These are phyloP conservation scores for Candida vartiovaarae DNA, from an alignment of 805 yeast species.

Conservation along the genomic window DNA sequence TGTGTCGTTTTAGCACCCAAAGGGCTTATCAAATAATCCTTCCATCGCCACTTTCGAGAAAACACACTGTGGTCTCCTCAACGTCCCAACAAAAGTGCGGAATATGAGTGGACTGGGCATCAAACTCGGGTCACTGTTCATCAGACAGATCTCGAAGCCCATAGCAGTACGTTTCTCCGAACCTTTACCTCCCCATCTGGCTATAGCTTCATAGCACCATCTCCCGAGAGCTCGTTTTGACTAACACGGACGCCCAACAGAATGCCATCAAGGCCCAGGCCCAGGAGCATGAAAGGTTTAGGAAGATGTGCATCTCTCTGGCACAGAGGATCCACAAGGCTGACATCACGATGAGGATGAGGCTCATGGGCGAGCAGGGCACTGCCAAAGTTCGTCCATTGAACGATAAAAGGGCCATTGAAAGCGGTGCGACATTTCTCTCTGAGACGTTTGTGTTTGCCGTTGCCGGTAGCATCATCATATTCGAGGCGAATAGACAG, in stretches of 20 bases:
- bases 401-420: slow-evolving; percentile 76
- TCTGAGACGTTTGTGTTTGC: slow-evolving; percentile 73
- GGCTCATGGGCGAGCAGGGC: slow-evolving; percentile 30
- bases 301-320: slow-evolving; percentile 51
- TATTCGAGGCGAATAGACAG: slow-evolving; percentile 65
- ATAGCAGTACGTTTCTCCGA: slow-evolving; percentile 35
- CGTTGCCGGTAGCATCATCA: slow-evolving; percentile 71
- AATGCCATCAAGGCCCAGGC: slow-evolving; percentile 67
- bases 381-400: slow-evolving; percentile 58
- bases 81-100: not conserved
- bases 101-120: slow-evolving; percentile 71
- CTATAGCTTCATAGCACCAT: too few species aligned
- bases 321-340: slow-evolving; percentile 69
- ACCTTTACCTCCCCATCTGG: too few species aligned
- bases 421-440: slow-evolving; percentile 71
- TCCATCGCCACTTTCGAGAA: too few species aligned
- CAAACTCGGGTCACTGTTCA: slow-evolving; percentile 62
- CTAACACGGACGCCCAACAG: slow-evolving; percentile 15
- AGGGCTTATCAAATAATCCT: too few species aligned
- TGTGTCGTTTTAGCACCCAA: too few species aligned
- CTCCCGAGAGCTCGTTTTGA: too few species aligned
- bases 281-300: slow-evolving; percentile 59
- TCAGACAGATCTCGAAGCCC: slow-evolving; percentile 75
- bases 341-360: slow-evolving; percentile 56
- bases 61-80: too few species aligned